Conservation (phyloP, 441 rosid species). For the Rhodomyrtus psidioides region DNA sequence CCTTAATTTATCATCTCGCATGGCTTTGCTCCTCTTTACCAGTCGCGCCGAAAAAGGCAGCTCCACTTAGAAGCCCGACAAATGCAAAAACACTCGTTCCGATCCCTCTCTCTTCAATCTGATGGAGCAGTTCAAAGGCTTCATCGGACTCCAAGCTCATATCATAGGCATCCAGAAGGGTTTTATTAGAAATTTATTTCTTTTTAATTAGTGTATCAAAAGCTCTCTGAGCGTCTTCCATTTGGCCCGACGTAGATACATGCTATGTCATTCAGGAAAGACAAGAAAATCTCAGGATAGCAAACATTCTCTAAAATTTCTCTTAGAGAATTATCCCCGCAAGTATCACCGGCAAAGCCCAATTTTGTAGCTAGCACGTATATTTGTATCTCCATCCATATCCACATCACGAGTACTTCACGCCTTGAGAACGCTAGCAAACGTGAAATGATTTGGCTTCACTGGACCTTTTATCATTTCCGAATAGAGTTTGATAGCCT, state of each 20-base stretch:
- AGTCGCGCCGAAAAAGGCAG: not conserved
- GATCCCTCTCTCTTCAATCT: slow-evolving; percentile 26
- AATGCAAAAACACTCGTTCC: slow-evolving; percentile 44
- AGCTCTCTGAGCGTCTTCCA: not conserved
- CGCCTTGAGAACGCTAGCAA: too few species aligned
- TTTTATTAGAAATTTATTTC: not conserved
- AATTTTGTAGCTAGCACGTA: too few species aligned
- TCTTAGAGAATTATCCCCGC: not conserved
- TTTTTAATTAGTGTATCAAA: too few species aligned
- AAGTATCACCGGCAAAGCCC: not conserved
- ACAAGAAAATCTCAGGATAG: too few species aligned
- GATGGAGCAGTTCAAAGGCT: slow-evolving; percentile 31
- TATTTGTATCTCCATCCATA: too few species aligned
- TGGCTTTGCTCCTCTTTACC: slow-evolving; percentile 13
- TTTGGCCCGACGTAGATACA: too few species aligned
- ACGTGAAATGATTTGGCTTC: too few species aligned
- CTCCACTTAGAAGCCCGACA: slow-evolving; percentile 59
- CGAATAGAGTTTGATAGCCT: too few species aligned
- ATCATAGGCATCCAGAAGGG: not conserved
- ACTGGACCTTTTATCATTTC: too few species aligned
- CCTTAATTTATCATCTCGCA: slow-evolving; percentile 37
- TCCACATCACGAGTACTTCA: too few species aligned
- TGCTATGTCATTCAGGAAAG: too few species aligned
- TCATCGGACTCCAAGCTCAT: slow-evolving; percentile 10
- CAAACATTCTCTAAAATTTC: too few species aligned